Conservation (phyloP, 345 rosid genomes). For the Toxicodendron radicans region DNA sequence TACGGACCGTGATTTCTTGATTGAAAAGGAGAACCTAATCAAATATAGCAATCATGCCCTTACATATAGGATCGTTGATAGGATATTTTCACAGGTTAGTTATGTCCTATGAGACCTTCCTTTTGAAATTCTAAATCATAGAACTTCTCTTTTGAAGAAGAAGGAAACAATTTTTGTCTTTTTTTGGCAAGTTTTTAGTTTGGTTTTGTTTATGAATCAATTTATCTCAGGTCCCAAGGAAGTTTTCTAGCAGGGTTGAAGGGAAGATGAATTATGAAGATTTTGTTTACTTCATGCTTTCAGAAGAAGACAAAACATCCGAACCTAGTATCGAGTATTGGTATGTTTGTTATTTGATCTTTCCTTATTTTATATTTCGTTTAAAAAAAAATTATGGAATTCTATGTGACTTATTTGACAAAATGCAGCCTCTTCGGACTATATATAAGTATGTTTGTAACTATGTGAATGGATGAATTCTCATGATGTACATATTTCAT, state of each 20-base stretch:
- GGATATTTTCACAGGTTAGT: slow-evolving; percentile 87
- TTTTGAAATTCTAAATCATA: neutral
- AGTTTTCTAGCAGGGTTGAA: slow-evolving; percentile 59
- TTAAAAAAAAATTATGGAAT: too few relatives aligned
- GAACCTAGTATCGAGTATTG: slow-evolving; percentile 89
- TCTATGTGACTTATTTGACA: too few relatives aligned
- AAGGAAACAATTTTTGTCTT: neutral
- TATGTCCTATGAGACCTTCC: slow-evolving; percentile 4
- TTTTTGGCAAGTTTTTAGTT: neutral
- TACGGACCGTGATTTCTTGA: slow-evolving; percentile 78
- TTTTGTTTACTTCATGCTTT: slow-evolving; percentile 84
- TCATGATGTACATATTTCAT: too few relatives aligned
- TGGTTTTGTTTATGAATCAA: slow-evolving; percentile 12
- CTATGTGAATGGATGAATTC: too few relatives aligned
- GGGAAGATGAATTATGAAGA: slow-evolving; percentile 97
- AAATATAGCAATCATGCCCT: slow-evolving; percentile 84
- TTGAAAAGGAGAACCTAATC: slow-evolving; percentile 77
- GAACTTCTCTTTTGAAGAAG: neutral
- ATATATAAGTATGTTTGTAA: too few relatives aligned
- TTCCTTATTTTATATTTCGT: neutral
- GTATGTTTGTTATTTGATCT: slow-evolving; percentile 32
- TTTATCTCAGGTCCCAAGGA: slow-evolving; percentile 62
- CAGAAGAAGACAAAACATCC: slow-evolving; percentile 92
- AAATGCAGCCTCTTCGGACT: too few relatives aligned
- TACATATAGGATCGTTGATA: slow-evolving; percentile 81